A percentile compares a stretch with the other conserved stretches of the same genome.
phyloP scores from a whole-genome alignment of 2,329 filamentous ascomycete species.

The Talaromyces sp. region DNA sequence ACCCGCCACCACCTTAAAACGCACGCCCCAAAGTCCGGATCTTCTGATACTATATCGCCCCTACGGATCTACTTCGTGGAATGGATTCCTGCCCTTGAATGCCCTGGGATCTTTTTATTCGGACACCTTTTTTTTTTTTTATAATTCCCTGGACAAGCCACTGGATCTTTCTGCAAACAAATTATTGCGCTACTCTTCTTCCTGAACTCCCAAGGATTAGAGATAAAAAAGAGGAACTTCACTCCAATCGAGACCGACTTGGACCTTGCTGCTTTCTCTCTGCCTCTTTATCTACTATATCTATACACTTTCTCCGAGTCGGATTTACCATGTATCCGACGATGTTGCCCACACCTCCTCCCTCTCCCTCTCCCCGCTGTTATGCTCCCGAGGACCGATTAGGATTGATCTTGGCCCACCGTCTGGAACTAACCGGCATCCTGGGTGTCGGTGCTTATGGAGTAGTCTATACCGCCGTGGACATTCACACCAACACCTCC shows the following conservation, averaged over 20 bases:
- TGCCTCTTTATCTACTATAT: slow-evolving; percentile 15
- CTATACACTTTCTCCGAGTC: slow-evolving; percentile 7
- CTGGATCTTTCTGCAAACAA: neutral
- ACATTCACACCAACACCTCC: slow-evolving; percentile 75
- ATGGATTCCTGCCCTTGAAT: slow-evolving; percentile 19
- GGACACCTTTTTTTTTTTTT: neutral
- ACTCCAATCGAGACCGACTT: neutral
- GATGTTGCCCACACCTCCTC: slow-evolving; percentile 51
- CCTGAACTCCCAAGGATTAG: neutral
- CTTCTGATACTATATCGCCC: slow-evolving; percentile 45
- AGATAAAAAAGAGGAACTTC: neutral
- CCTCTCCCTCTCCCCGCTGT: slow-evolving; percentile 52
- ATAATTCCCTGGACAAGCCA: slow-evolving; percentile 2
- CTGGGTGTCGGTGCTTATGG: slow-evolving; percentile 95
- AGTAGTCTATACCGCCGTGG: slow-evolving; percentile 88
- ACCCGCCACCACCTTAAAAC: neutral
- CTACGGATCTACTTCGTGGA: slow-evolving; percentile 26
- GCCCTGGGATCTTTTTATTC: slow-evolving; percentile 4
- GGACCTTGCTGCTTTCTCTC: slow-evolving; percentile 18
- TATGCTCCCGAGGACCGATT: slow-evolving; percentile 79
- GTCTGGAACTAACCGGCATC: slow-evolving; percentile 80
- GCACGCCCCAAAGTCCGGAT: no score
- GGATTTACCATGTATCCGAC: slow-evolving; percentile 44
- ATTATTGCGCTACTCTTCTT: neutral
- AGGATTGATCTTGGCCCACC: slow-evolving; percentile 79